Evolutionary conservation across 169 alveolate species (phyloP), one percentile per base, ranked within the genome.

Genomic region (Toxoplasma gondii): DNA sequence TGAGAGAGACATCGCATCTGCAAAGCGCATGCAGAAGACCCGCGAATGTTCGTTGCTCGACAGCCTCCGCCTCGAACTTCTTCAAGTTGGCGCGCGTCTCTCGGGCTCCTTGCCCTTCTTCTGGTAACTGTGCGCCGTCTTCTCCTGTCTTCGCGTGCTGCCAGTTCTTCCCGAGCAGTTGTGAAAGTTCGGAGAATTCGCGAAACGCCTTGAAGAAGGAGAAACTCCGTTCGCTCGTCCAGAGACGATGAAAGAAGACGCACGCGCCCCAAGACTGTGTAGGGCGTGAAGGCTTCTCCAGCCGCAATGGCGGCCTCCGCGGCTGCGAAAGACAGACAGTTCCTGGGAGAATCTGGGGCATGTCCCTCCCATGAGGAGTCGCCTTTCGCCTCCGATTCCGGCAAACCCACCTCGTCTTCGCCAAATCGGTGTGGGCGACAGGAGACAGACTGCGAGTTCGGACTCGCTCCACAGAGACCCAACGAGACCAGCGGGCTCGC

Each of bases 181-280:
- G 49, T 31, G 45, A 78, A 78, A n/a, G 45, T 38, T 19, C 45
- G 10, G 27, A 78, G 86, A 19, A 78, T 2, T 16, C 86, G 4
- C 86, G 86, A 78, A 1, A n/a, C 39, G 29, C 86, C 86, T n/a
- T 78, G 86, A n/a, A 78, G 86, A 78, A 78, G 86, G n/a, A 78
- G 86, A 19, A 78, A 78, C 43, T 78, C 86, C 39, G 86, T 29
- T 38, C 39, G 45, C 10, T 78, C 86, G 24, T 78, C 86, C 22
- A 78, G 49, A 38, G 39, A n/a, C 39, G 86, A n/a, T 10, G 27
- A n/a, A 16, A 78, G 86, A 10, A 78, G 45, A 10, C 86, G 86
- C 45, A 78, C 43, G 31, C 86, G 39, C 7, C 86, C 86, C 86
- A 78, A n/a, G 44, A 78, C 39, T 10, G 86, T 78, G 45, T 78